Evolutionary conservation across 306 rosid species (phyloP), one percentile per base, ranked within the genome.

Genomic region (Malus asiatica): DNA sequence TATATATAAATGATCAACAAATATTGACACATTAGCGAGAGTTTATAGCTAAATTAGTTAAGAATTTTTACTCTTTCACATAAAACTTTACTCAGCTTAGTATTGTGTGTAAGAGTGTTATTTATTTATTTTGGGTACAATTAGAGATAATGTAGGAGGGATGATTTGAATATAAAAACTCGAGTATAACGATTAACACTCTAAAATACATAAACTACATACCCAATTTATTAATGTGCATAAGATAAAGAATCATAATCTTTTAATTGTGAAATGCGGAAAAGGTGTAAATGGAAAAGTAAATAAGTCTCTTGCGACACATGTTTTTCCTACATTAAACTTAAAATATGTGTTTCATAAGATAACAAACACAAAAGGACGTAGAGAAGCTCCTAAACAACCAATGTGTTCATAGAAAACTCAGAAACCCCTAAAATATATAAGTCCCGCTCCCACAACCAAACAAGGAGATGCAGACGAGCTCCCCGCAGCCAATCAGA

Each of bases 391-490:
- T 60, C 73, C 78, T 12, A 53, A 73, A 63, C 62, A 4, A 70
- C 68, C 89, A 66, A 84, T 68, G 84, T 87, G 81, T 72, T 23
- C 59, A 22, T 40, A 63, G 55, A 77, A 77, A 89, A 73, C 73
- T 80, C 73, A 64, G 33, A 64, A 60, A 42, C 75, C 85, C 77
- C 77, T 80, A 73, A 55, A 76, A 55, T 20, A 78, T 52, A 86
- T 65, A 80, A 72, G 35, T 11, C 27, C 74, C 62, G 58, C 81
- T 27, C 30, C 30, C 67, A 4, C 76, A 78, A 77, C 79, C 87
- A 76, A 70, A 68, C 75, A 71, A 66, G 69, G 60, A 71, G 81
- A 82, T 65, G 38, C 60, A 81, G 67, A 83, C 48, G 45, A 83
- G 58, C 84, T 71, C 80, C 62, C 66, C 67, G 59, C 35, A 13